Evolutionary conservation across 495 filamentous ascomycete genomes (phyloP), one percentile per base, ranked within the genome.

Genomic region (Cercophora newfieldiana): DNA sequence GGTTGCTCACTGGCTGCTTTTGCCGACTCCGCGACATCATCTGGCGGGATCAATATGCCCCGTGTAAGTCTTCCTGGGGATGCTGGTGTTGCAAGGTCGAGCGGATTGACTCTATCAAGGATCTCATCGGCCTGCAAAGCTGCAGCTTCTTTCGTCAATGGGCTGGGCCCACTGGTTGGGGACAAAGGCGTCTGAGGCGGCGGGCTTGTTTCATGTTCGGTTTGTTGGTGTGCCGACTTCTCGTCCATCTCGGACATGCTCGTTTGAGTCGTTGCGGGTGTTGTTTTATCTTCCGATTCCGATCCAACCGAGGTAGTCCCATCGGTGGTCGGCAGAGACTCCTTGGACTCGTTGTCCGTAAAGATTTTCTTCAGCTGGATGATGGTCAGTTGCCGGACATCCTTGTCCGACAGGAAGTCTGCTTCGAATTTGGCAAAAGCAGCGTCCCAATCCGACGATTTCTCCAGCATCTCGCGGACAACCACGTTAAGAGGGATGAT

Each of bases 381-480:
- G 25, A 93, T 90, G 49, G 96, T 94, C 57, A 99, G 80, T 67
- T 94, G 86, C 65, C 93, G 86, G 66, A 99, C 97, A 78, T 99
- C 96, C 70, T 97, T 98, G 71, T 99, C 96, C 0, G 94, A 97
- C 72, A 99, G 93, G 77, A 95, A 99, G 67, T 94, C 91, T 58
- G 87, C 87, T 71, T 99, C 96, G 65, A 99, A 97, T 31, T 91
- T 89, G 33, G 87, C 86, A 75, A 99, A 99, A 3, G 85, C 86
- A 24, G 86, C 87, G 70, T 99, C 96, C 96, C 96, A 99, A 69
- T 93, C 91, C 7, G 91, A 88, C 8, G 94, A 93, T 68, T 92
- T 96, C 73, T 97, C 94, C 68, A 97, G 90, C 80, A 96, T 91
- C 26, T 89, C 89, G 72, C 94, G 86, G 49, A 97, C 84, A 31